These are phyloP conservation scores for Hemerocallis citrina DNA, from an alignment of 106 monocot species.

Conservation along the genomic window DNA sequence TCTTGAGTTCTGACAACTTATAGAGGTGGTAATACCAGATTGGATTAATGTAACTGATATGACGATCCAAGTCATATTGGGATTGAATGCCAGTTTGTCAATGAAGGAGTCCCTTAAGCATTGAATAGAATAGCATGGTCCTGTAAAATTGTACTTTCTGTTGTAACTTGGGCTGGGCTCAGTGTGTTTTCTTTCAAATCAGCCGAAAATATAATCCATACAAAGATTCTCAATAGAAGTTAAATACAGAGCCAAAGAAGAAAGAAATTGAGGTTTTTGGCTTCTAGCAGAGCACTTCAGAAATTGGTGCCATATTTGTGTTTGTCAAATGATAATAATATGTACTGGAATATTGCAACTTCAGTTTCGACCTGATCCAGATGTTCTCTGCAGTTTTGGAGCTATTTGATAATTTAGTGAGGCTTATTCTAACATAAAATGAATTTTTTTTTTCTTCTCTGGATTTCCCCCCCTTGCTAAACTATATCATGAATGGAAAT, in stretches of 20 bases:
- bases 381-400: neutral
- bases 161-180: neutral
- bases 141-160: neutral
- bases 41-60: neutral
- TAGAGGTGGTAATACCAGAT: too few species aligned
- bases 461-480: neutral
- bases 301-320: too few species aligned
- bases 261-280: too few species aligned
- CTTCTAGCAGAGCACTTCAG: too few species aligned
- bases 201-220: too few species aligned
- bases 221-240: too few species aligned
- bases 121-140: neutral
- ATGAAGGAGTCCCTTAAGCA: neutral
- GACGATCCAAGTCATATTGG: neutral
- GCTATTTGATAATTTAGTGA: neutral
- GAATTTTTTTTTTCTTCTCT: neutral
- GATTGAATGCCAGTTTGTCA: neutral
- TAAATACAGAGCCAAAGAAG: too few species aligned
- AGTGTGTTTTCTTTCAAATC: neutral
- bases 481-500: neutral
- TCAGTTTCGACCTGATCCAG: neutral
- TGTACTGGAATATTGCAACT: neutral
- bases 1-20: too few species aligned
- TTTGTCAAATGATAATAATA: neutral
- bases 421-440: neutral